Evolutionary conservation across 345 rosid genomes (phyloP), one percentile per base, ranked within the genome.

Genomic region (Hibiscus trionum): DNA sequence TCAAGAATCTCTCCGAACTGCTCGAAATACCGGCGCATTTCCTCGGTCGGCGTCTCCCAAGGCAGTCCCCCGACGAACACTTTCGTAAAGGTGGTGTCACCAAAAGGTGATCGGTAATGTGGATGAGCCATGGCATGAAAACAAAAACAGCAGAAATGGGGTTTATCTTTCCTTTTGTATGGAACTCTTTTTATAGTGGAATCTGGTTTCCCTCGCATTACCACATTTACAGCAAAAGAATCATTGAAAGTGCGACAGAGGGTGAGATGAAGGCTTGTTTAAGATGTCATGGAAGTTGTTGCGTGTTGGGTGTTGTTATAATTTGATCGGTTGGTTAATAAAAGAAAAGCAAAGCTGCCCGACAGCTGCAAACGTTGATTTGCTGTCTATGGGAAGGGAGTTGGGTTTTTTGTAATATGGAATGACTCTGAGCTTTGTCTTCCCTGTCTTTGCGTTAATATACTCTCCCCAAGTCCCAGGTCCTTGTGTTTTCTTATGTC

Each of bases 361-460:
- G 84, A 82, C 85, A 82, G 81, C 68, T 81, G 87, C 87, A 82
- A 82, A 39, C 44, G 80, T 81, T 78, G 29, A 83, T 83, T 83
- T 86, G 87, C 85, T 83, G 88, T 82, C 78, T 35, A 39, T 26
- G 5, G 9, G 44, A 50, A 65, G 77, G 62, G 71, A 52, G 61
- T 9, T 77, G 81, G 83, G 57, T 76, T 77, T 35, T 77, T 78
- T 79, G 86, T 82, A 80, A 75, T 78, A 77, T 70, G 73, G 75
- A 79, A 76, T 77, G 88, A 80, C 80, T 84, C 8, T 80, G 85
- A 84, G 83, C 71, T 71, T 50, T 82, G 84, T 82, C 87, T 84
- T 76, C 83, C 78, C 85, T 84, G 88, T 82, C 86, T 73, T 68
- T 79, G 77, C 82, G 86, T 81, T 82, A 87, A 84, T 83, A 77